phyloP scores from a whole-genome alignment of 345 rosid species.

The Eutrema heterophyllum region DNA sequence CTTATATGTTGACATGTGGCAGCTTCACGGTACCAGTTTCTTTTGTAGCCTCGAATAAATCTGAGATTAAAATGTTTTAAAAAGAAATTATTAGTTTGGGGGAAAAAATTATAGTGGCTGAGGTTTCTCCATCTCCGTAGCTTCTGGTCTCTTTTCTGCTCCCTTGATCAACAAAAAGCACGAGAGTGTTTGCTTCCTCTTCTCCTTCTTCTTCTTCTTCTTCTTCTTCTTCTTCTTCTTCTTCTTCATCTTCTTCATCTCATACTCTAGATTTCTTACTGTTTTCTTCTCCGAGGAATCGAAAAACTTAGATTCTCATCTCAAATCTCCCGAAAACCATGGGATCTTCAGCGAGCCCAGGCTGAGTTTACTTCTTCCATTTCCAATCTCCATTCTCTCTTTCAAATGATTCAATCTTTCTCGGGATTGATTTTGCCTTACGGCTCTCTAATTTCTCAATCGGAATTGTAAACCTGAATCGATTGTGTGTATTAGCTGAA shows the following conservation, averaged over 20 bases:
- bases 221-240: slow-evolving; percentile 6
- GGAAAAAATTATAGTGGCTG: slow-evolving; percentile 23
- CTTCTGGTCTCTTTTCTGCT: slow-evolving; percentile 8
- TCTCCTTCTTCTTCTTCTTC: not conserved
- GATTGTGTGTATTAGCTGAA: not conserved
- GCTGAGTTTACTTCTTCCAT: slow-evolving; percentile 10
- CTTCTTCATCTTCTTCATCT: not conserved
- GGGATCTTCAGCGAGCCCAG: slow-evolving; percentile 12
- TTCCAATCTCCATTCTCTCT: not conserved
- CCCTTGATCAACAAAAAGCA: not conserved
- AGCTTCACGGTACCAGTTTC: not conserved
- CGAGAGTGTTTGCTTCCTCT: not conserved
- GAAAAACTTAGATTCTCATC: not conserved
- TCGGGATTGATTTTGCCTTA: not conserved
- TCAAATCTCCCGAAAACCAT: not conserved
- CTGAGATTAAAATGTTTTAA: not conserved
- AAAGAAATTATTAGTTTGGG: not conserved
- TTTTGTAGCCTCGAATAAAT: slow-evolving; percentile 21
- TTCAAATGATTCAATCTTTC: not conserved
- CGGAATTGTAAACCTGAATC: not conserved
- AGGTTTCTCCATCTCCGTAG: slow-evolving; percentile 27
- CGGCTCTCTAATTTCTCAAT: not conserved
- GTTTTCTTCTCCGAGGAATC: not conserved
- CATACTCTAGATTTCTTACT: not conserved
- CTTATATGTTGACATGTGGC: not conserved